Evolutionary conservation across 2,329 filamentous ascomycete genomes (phyloP), one percentile per base, ranked within the genome.

Genomic region (Hymenoscyphus repandus): DNA sequence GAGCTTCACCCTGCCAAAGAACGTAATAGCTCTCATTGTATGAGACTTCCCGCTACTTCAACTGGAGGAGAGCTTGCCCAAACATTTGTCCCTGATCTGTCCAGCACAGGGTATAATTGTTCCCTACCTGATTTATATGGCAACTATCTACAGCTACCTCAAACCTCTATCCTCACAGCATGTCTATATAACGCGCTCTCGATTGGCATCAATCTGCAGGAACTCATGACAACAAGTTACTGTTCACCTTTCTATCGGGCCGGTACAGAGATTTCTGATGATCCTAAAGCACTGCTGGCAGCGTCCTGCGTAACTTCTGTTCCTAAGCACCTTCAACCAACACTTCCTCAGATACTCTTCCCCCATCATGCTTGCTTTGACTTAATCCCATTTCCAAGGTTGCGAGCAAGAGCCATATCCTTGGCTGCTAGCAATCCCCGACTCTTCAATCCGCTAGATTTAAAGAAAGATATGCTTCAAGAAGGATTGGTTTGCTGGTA

Each of bases 351-450:
- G 50, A 57, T 59, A 31, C 47, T 58, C 0, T 52, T 59, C 1
- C 46, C 54, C 1, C 68, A 70, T 45, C 66, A 67, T 31, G 66
- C 68, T 3, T 71, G 67, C 62, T 39, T 70, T 6, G 68, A 70
- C 54, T 53, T 70, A 1, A 54, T 70, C 15, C 69, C 68, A 1
- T 61, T 69, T 12, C 62, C 68, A 3, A 53, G 50, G 12, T 55
- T 70, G 41, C 58, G 69, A 1, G 54, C 57, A 44, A 32, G 51
- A 31, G 48, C 47, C 13, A 22, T 57, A 5, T 37, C 38, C n/a
- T 30, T 52, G 2, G 18, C 36, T 1, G 33, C 51, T 4, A 36
- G 43, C 17, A 30, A 44, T 1, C 54, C 54, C 6, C 47, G 48
- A 6, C 32, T 49, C 5, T 49, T 53, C 32, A 45, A 51, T 30